Evolutionary conservation across 768 basidiomycete genomes (phyloP), one percentile per base, ranked within the genome.

Genomic region (Boletus subcaerulescens): DNA sequence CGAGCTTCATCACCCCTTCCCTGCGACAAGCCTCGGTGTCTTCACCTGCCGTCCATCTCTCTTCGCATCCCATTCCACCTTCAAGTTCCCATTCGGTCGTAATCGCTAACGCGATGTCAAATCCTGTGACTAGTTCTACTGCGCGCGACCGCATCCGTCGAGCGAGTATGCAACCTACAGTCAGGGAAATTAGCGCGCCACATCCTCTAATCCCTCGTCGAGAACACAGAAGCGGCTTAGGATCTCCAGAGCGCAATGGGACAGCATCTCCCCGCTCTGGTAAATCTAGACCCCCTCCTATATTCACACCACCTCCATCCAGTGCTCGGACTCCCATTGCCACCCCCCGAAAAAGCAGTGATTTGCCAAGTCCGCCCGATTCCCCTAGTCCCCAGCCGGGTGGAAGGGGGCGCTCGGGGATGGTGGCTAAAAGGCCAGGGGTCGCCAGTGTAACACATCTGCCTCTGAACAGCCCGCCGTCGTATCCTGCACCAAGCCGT

Each of bases 21-120:
- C 71, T 89, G 56, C 79, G 83, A 52, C 80, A 79, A 57, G 89
- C 81, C 38, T 87, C 89, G 45, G 78, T 86, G 76, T 91, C 89
- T 53, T 88, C 87, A 20, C 89, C 89, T 50, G 79, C 84, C 29
- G 70, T 91, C 42, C 84, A 87, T 63, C 77, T 86, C 52, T 80
- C 80, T 48, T 83, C 83, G 26, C 78, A 80, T 70, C 74, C 80
- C 33, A 63, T 77, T 48, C 78, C 80, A 48, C 81, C 83, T 35
- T 76, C 80, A n/a, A 78, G 75, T 64, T 78, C 80, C 39, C 78
- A 76, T 55, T 68, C 79, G 18, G 72, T 75, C 51, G 67, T 80
- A 18, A 73, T 79, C 54, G 74, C 70, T 18, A 76, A 78, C 46
- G 77, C 82, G 24, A 76, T 80, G 18, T 77, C 81, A 39, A 75